Evolutionary conservation across 148 eudicot species (phyloP).

Genomic region (Rhododendron vialii): DNA sequence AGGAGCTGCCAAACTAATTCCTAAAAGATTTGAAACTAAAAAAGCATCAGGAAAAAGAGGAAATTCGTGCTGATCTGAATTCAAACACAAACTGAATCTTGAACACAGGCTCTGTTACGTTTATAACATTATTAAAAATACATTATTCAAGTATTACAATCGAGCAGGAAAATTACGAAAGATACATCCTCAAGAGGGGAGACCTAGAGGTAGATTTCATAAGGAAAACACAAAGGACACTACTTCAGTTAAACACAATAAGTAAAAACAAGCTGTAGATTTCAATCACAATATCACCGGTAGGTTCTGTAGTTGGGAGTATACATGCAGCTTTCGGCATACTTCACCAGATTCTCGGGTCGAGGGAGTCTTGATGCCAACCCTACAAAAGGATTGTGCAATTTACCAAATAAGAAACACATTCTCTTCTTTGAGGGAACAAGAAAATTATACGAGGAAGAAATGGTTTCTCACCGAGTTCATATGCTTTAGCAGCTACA

Average conservation of each 20-base stretch:
- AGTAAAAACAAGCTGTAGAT: background rate
- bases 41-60: background rate
- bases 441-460: background rate
- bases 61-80: background rate
- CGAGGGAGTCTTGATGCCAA: conserved; percentile 72
- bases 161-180: background rate
- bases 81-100: background rate
- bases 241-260: background rate
- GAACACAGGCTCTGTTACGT: background rate
- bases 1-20: no score
- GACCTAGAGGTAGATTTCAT: background rate
- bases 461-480: conserved; percentile 49
- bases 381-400: conserved; percentile 31
- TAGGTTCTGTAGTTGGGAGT: conserved; percentile 76
- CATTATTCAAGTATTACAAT: background rate
- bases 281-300: conserved; percentile 34
- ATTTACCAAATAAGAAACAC: background rate
- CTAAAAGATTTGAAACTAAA: no score
- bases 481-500: conserved; percentile 91
- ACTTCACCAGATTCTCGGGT: conserved; percentile 70
- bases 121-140: background rate
- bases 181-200: background rate
- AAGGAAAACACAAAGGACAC: background rate
- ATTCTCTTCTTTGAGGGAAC: background rate
- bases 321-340: conserved; percentile 94